A percentile compares a stretch with the other conserved stretches of the same genome.
phyloP scores from a whole-genome alignment of 2,329 filamentous ascomycete genomes.

The Myriosclerotinia duriaeana region DNA sequence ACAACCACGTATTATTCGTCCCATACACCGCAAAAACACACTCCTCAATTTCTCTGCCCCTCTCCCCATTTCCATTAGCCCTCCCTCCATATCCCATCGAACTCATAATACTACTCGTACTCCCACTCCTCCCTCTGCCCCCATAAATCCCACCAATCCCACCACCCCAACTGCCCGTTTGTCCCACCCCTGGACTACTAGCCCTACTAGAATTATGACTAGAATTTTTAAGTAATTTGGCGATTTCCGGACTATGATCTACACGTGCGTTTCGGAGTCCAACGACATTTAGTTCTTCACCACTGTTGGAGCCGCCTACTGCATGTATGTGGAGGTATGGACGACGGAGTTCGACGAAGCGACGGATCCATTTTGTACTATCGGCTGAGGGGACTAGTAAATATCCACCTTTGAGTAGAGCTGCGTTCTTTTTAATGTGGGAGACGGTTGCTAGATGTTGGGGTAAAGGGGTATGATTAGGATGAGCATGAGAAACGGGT shows the following conservation, averaged over 20 bases:
- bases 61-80: constrained; percentile 34
- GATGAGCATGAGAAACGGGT: neutral
- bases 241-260: constrained; percentile 86
- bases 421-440: constrained; percentile 75
- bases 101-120: constrained; percentile 1
- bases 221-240: constrained; percentile 60
- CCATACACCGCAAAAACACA: constrained; percentile 90
- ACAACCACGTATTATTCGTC: constrained; percentile 91
- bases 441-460: constrained; percentile 74
- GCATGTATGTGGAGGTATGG: constrained; percentile 92
- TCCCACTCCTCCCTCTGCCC: constrained; percentile 7
- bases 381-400: constrained; percentile 81
- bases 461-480: constrained; percentile 44
- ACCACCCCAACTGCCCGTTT: constrained; percentile 33
- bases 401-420: constrained; percentile 81
- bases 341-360: constrained; percentile 86
- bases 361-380: constrained; percentile 81
- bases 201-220: neutral
- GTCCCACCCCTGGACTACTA: neutral
- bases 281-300: constrained; percentile 87
- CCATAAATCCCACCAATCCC: constrained; percentile 28
- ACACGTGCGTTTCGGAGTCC: constrained; percentile 87
- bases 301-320: constrained; percentile 59
- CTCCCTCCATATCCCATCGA: constrained; percentile 7
- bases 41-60: constrained; percentile 36